Percentiles rank a stretch among this genome's conserved stretches.
Evolutionary conservation across 768 basidiomycete species (phyloP).

Genomic region (Psilocybe azurescens): DNA sequence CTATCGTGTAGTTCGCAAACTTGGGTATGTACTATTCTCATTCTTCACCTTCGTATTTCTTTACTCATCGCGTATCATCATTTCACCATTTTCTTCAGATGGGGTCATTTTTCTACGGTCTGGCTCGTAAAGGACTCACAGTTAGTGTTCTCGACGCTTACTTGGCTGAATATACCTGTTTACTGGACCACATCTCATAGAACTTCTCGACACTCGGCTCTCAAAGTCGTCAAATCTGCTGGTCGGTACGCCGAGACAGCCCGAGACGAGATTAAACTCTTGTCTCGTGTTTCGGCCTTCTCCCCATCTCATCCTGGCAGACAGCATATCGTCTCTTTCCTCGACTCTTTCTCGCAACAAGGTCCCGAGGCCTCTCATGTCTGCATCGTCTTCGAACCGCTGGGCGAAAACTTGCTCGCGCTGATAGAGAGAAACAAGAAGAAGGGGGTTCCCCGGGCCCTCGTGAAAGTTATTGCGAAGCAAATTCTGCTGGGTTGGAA

Average conservation of each 20-base stretch:
- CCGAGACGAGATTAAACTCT: conserved; percentile 93
- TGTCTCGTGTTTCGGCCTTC: conserved; percentile 73
- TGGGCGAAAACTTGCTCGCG: conserved; percentile 79
- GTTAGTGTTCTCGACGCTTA: conserved; percentile 40
- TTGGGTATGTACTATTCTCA: conserved; percentile 72
- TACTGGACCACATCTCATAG: conserved; percentile 40
- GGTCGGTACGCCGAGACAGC: conserved; percentile 96
- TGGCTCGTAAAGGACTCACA: conserved; percentile 85
- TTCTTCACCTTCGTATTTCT: conserved; percentile 12
- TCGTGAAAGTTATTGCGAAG: conserved; percentile 86
- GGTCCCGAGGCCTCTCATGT: conserved; percentile 79
- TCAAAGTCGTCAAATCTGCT: conserved; percentile 96
- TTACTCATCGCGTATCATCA: conserved; percentile 29
- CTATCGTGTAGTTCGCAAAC: conserved; percentile 87
- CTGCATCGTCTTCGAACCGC: conserved; percentile 90
- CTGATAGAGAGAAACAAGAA: conserved; percentile 80
- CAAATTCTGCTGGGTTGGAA: conserved; percentile 90
- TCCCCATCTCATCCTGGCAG: conserved; percentile 82
- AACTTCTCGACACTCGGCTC: conserved; percentile 77
- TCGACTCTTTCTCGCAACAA: conserved; percentile 86
- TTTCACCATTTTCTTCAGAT: conserved; percentile 49
- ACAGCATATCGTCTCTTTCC: conserved; percentile 83
- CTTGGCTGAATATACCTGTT: conserved; percentile 17
- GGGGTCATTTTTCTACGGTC: conserved; percentile 96
- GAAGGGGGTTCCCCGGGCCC: conserved; percentile 79